Evolutionary conservation across 768 basidiomycete genomes (phyloP).

Genomic region (Suillus subluteus): DNA sequence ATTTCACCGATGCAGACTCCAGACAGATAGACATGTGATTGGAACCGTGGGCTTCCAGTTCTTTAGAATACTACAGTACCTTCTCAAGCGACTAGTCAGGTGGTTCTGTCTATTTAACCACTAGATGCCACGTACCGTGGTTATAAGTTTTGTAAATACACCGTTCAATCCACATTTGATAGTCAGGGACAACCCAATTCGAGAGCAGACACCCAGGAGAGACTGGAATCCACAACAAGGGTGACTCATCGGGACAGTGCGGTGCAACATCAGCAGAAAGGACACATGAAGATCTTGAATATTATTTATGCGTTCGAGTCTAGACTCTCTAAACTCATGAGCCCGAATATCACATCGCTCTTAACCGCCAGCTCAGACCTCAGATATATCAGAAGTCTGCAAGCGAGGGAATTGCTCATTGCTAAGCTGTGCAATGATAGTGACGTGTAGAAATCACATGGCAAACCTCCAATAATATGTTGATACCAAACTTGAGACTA

Average conservation of each 20-base stretch:
- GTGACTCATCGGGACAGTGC: neutral
- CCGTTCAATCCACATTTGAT: neutral
- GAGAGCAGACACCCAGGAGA: conserved; percentile 31
- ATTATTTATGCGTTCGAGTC: neutral
- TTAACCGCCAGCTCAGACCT: neutral
- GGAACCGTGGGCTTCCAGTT: neutral
- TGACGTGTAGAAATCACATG: neutral
- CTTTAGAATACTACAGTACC: neutral
- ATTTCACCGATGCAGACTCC: neutral
- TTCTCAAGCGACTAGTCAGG: conserved; percentile 4
- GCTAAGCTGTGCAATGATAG: neutral
- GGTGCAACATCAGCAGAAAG: too few species aligned
- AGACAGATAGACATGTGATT: neutral
- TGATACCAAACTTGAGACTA: neutral
- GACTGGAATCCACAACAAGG: neutral
- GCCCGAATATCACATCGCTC: neutral
- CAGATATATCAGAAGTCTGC: neutral
- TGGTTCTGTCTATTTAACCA: neutral
- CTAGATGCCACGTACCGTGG: neutral
- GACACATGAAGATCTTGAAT: neutral
- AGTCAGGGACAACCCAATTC: neutral
- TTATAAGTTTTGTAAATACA: neutral
- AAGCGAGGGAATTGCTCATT: neutral
- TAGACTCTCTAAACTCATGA: neutral
- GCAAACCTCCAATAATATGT: neutral